Evolutionary conservation across 805 yeast species (phyloP).

Genomic region (Sugiyamaella chiloensis): DNA sequence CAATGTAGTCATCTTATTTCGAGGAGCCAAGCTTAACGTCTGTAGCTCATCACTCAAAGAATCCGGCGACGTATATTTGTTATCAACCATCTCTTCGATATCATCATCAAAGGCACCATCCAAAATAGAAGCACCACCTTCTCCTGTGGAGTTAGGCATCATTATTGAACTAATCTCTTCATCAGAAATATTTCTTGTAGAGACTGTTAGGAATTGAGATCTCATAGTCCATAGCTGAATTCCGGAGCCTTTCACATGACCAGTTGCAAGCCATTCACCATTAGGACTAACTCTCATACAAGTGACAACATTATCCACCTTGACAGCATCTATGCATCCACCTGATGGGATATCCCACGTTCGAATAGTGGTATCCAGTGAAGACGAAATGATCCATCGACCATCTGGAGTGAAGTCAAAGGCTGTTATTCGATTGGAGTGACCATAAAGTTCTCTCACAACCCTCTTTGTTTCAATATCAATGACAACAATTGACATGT

Average conservation of each 20-base stretch:
- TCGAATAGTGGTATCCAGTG: conserved; percentile 82
- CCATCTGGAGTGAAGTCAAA: conserved; percentile 93
- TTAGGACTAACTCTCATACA: conserved; percentile 74
- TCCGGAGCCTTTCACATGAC: conserved; percentile 89
- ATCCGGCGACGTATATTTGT: conserved; percentile 38
- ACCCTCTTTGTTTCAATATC: conserved; percentile 78
- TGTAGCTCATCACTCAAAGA: conserved; percentile 63
- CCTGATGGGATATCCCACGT: conserved; percentile 99
- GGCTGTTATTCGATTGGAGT: conserved; percentile 79
- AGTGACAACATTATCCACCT: conserved; percentile 75
- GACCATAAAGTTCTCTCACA: conserved; percentile 88
- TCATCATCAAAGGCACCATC: conserved; percentile 65
- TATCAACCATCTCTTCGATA: conserved; percentile 21
- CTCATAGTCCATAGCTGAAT: conserved; percentile 89
- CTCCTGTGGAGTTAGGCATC: conserved; percentile 77
- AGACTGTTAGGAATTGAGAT: conserved; percentile 73
- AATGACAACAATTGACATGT: conserved; percentile 74
- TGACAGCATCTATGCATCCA: conserved; percentile 89
- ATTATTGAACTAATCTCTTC: conserved; percentile 50
- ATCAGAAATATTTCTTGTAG: conserved; percentile 69
- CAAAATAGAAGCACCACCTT: conserved; percentile 64
- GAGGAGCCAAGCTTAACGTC: conserved; percentile 75
- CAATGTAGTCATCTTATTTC: conserved; percentile 73
- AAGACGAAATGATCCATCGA: conserved; percentile 84
- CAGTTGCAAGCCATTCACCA: conserved; percentile 87